phyloP scores from a whole-genome alignment of 306 rosid genomes.

The Cicer pinnatifidum region DNA sequence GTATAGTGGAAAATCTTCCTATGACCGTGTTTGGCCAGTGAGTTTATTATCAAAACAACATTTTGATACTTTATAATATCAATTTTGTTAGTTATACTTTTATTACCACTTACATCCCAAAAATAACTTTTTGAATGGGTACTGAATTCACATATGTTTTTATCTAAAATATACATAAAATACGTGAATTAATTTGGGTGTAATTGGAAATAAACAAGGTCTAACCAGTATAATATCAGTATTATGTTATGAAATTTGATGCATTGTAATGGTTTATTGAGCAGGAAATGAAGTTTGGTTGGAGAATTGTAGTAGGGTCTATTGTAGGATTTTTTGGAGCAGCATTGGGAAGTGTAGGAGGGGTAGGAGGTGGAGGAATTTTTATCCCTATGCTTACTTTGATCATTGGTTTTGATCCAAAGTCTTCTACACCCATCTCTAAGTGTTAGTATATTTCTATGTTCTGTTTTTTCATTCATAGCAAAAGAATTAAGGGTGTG shows the following conservation, averaged over 20 bases:
- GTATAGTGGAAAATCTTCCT: conserved; percentile 61
- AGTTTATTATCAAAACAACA: conserved; percentile 42
- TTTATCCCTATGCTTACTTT: conserved; percentile 83
- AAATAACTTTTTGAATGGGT: too few species aligned
- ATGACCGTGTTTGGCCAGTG: conserved; percentile 82
- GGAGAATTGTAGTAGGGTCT: conserved; percentile 74
- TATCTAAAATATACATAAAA: too few species aligned
- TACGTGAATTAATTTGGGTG: too few species aligned
- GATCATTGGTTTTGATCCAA: conserved; percentile 86
- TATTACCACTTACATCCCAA: too few species aligned
- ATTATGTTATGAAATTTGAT: conserved; percentile 30
- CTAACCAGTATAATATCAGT: not conserved
- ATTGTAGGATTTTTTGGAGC: conserved; percentile 85
- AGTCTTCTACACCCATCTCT: conserved; percentile 84
- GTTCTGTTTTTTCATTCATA: conserved; percentile 1
- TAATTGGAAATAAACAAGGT: too few species aligned
- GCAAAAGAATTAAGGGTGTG: not conserved
- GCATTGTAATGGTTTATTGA: conserved; percentile 35
- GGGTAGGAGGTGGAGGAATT: conserved; percentile 93
- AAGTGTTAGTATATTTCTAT: conserved; percentile 62
- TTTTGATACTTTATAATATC: not conserved
- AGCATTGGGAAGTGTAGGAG: conserved; percentile 88
- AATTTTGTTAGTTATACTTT: too few species aligned
- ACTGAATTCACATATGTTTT: too few species aligned
- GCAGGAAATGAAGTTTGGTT: conserved; percentile 82